Base-by-base conservation (phyloP, 106 monocot genomes). In the Allium cepa region DNA sequence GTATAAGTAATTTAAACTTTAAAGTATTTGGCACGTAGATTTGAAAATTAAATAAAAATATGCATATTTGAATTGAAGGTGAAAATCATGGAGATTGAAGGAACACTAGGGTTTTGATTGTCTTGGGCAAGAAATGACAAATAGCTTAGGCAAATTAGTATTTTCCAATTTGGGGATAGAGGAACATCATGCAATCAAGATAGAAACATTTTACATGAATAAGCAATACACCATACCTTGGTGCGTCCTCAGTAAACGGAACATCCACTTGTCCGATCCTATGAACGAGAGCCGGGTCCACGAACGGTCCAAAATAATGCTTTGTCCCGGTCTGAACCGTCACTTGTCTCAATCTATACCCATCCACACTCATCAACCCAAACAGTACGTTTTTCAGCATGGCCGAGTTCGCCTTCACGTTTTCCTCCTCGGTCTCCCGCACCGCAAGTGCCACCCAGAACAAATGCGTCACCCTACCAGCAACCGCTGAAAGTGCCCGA, bases 241-340 rank as follows among this genome's bases (percentile, higher is more conserved):
- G 70, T 45, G 46, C 11, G 17, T 71, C 70, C 17, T 71, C 70
- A 11, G 17, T 45, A 47, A 71, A 71, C 7, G 70, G 70, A 13
- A 48, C 57, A 2, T 55, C 53, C 11, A 55, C 53, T 4, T 11
- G 53, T 15, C 53, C 64, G 64, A 64, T 22, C 46, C 7, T 15
- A 15, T 55, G 53, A 11, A 55, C 15, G 13, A 12, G 11, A 55
- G 8, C 36, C 12, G 69, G 48, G 46, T 47, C 46, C 36, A 36
- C 36, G 36, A 4, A 36, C 8, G 59, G 47, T 7, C 26, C 8
- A 10, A 59, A 17, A 48, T 71, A 71, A 47, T 71, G 70, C 59
- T 59, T 71, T 2, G 70, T 56, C 47, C 70, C 70, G 13, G 70
- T 71, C 53, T 71, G 70, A 18, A 71, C 57, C 11, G 70, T 46